Percentiles rank a stretch among this genome's conserved stretches.
phyloP scores from a whole-genome alignment of 2,329 filamentous ascomycete genomes.

The Plectosphaerella sp. region DNA sequence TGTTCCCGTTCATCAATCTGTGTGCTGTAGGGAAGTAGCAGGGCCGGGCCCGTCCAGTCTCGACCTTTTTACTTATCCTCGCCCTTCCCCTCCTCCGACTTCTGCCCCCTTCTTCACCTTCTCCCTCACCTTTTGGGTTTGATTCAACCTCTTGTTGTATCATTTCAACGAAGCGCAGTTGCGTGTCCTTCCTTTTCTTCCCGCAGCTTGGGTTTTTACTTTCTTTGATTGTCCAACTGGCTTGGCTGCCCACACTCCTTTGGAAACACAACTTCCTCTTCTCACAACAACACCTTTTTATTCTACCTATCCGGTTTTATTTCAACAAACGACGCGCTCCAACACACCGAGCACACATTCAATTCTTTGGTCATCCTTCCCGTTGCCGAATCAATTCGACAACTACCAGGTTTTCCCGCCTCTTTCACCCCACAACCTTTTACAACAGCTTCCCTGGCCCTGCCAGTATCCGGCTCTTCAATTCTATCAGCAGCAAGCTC shows the following conservation, averaged over 20 bases:
- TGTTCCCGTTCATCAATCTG: too few relatives aligned
- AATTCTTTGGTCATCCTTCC: conserved; percentile 4
- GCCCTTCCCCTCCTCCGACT: conserved; percentile 6
- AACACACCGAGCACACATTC: conserved; percentile 1
- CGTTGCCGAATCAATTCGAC: background rate
- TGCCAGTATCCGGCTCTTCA: conserved; percentile 4
- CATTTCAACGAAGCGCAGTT: conserved; percentile 31
- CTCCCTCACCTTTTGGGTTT: conserved; percentile 15
- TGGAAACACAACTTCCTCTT: conserved; percentile 34
- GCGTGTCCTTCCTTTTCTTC: conserved; percentile 32
- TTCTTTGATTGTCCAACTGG: conserved; percentile 46
- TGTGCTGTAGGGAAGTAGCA: too few relatives aligned
- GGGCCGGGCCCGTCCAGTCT: too few relatives aligned
- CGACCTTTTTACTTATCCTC: conserved; percentile 12
- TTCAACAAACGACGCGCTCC: conserved; percentile 7
- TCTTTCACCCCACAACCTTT: background rate
- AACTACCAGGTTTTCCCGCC: background rate
- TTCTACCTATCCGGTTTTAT: conserved; percentile 15
- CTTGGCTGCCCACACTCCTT: conserved; percentile 56
- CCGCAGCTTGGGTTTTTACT: conserved; percentile 35
- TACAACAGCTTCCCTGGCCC: background rate
- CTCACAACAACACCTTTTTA: conserved; percentile 24
- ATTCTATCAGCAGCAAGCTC: conserved; percentile 15
- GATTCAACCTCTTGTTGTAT: conserved; percentile 26
- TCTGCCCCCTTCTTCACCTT: conserved; percentile 19